A percentile compares a stretch with the other conserved stretches of the same genome.
Conservation (phyloP, 306 rosid species). For the Malus orientalis region DNA sequence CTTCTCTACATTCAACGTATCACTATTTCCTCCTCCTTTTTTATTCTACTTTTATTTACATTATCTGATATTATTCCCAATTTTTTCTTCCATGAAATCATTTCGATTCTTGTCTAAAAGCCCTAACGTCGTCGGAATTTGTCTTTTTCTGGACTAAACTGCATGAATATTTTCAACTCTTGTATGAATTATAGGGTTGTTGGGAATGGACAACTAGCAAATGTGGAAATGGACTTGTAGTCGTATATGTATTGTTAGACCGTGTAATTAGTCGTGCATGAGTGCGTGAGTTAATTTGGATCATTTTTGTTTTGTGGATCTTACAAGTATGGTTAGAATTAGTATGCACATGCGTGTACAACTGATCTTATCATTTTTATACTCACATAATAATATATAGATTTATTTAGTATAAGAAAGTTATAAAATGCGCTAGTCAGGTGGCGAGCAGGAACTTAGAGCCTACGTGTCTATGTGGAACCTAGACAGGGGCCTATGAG, state of each 20-base stretch:
- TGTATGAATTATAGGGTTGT: background rate
- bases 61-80: slow-evolving; percentile 12
- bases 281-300: background rate
- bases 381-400: background rate
- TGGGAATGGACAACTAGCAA: slow-evolving; percentile 11
- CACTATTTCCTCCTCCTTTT: slow-evolving; percentile 14
- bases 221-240: background rate
- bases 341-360: background rate
- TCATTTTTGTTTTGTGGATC: background rate
- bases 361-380: background rate
- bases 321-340: no score
- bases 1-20: slow-evolving; percentile 12
- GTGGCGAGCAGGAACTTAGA: no score
- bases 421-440: no score
- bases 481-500: no score
- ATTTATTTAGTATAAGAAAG: no score
- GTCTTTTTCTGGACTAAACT: slow-evolving; percentile 13
- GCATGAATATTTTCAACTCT: slow-evolving; percentile 1
- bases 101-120: slow-evolving; percentile 16
- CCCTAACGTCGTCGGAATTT: slow-evolving; percentile 4
- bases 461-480: no score
- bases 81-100: slow-evolving; percentile 27
- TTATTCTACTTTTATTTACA: background rate
- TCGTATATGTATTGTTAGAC: background rate
- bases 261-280: no score